Percentiles rank a stretch among this genome's conserved stretches.
Evolutionary conservation across 108 stramenopile species (phyloP).

Genomic region (Cylindrotheca closterium): DNA sequence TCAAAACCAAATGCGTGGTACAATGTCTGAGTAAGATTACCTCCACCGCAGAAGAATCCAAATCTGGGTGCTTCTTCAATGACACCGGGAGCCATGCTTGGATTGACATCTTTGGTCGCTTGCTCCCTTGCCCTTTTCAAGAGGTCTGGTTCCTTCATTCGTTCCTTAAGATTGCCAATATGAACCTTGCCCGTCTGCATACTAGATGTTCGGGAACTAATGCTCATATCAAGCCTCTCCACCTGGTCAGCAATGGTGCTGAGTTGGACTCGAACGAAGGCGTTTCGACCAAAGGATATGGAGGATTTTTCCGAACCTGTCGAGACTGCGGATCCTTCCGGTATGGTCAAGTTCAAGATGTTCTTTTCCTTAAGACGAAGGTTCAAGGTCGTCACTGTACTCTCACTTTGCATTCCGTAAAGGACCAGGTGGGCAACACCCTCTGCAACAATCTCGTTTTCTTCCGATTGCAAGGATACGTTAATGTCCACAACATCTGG

Average conservation of each 20-base stretch:
- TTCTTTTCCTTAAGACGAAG: constrained; percentile 29
- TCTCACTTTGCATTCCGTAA: constrained; percentile 16
- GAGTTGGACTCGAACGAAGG: constrained; percentile 33
- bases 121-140: background rate
- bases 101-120: background rate
- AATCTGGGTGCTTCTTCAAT: background rate
- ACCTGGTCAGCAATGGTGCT: background rate
- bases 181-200: constrained; percentile 5
- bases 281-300: constrained; percentile 13
- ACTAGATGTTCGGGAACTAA: constrained; percentile 1
- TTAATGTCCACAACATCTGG: constrained; percentile 34
- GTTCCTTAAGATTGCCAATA: constrained; percentile 20
- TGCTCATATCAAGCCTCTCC: background rate
- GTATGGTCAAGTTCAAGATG: background rate
- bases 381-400: constrained; percentile 23
- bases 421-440: constrained; percentile 32
- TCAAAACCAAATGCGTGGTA: constrained; percentile 12
- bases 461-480: constrained; percentile 15
- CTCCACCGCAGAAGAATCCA: constrained; percentile 16
- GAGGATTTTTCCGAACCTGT: background rate
- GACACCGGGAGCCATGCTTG: background rate
- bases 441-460: constrained; percentile 10
- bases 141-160: constrained; percentile 20
- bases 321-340: background rate
- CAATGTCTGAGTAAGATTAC: constrained; percentile 4